Base-by-base conservation (phyloP, 1,284 basidiomycete genomes). In the Apiotrichum veenhuisii region DNA sequence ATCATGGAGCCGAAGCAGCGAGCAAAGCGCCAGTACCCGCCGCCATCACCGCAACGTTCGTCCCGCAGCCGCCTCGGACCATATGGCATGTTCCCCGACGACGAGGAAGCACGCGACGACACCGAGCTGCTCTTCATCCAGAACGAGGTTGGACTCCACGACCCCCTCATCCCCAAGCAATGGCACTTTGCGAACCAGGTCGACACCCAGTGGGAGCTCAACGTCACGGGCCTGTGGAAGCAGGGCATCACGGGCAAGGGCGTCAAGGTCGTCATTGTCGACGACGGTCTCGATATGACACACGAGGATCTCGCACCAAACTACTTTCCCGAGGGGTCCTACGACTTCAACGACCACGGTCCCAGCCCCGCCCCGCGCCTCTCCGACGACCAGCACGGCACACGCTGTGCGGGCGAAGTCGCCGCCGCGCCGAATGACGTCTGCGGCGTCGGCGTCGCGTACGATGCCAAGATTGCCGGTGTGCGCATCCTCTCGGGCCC, bases 361-460 rank as follows among this genome's bases (percentile, higher is more conserved):
- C 81, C 85, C 11, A 80, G 97, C 12, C 96, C 96, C 5, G 87
- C 87, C 42, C 96, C 96, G 0, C 84, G 87, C 51, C 84, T 96
- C 46, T 82, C 82, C 25, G 94, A 98, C 66, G 96, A 99, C 70
- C 90, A 91, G 73, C 96, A 99, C 72, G 96, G 96, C 18, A 99
- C 96, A 0, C 87, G 96, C 3, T 99, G 96, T 73, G 95, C 95
- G 1, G 96, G 96, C 33, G 96, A 99, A 77, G 87, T 99, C 54
- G 93, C 91, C n/a, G 96, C 96, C 1, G 60, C 30, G 8, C 85
- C 84, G n/a, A 92, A 89, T 75, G 87, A 90, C 59, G 88, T 88
- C 0, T 99, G 96, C 71, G 96, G 96, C 30, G 82, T 98, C 8
- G 96, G 96, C 22, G 89, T 99, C 50, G 92, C 96, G 1, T 93